A percentile compares a stretch with the other conserved stretches of the same genome.
Evolutionary conservation across 1,284 basidiomycete genomes (phyloP).

Genomic region (Austroboletus niveus): DNA sequence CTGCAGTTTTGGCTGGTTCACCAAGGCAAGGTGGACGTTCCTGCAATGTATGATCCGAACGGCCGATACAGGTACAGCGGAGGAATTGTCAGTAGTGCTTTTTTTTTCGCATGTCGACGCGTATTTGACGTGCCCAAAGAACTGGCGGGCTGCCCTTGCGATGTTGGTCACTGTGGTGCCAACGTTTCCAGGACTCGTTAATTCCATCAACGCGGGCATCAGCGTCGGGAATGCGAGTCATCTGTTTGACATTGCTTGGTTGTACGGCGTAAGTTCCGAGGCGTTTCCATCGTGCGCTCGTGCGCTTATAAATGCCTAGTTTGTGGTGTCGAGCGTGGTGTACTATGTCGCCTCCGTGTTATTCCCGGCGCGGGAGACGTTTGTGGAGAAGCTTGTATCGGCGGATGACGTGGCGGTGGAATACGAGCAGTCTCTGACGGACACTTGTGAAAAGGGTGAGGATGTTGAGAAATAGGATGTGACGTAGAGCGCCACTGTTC

Average conservation of each 20-base stretch:
- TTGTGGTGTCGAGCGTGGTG: conserved; percentile 41
- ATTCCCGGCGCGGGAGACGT: conserved; percentile 62
- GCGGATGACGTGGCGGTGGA: conserved; percentile 20
- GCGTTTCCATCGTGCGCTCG: background rate
- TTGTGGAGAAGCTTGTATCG: conserved; percentile 45
- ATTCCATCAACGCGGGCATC: conserved; percentile 60
- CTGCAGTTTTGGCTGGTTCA: conserved; percentile 66
- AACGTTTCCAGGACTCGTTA: conserved; percentile 66
- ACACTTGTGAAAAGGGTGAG: background rate
- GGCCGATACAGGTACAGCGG: conserved; percentile 63
- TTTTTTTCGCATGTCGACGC: conserved; percentile 8
- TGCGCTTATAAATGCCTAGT: conserved; percentile 33
- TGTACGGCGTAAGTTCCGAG: conserved; percentile 58
- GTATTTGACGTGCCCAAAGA: conserved; percentile 39
- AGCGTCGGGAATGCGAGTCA: conserved; percentile 50
- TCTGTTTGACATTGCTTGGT: conserved; percentile 67
- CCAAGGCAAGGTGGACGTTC: conserved; percentile 60
- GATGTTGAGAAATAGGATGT: conserved; percentile 10
- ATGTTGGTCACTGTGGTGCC: conserved; percentile 63
- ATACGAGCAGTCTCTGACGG: conserved; percentile 1
- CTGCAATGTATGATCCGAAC: conserved; percentile 66
- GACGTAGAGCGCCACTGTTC: background rate
- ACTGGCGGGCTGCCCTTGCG: conserved; percentile 69
- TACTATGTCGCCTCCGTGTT: conserved; percentile 54
- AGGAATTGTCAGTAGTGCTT: conserved; percentile 50